Evolutionary conservation across 345 rosid genomes (phyloP).

Genomic region (Abelmoschus esculentus): DNA sequence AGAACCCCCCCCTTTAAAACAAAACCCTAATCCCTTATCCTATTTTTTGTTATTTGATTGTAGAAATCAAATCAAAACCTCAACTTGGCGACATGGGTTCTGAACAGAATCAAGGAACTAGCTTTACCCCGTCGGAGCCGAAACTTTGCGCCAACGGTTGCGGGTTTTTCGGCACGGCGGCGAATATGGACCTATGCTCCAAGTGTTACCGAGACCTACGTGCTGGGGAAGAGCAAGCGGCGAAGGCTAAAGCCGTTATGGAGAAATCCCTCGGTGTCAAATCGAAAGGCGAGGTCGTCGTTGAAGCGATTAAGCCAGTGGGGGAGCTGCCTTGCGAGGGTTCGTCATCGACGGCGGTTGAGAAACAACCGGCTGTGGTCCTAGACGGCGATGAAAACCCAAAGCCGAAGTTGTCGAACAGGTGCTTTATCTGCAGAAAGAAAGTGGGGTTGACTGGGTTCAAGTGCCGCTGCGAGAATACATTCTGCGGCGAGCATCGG

Average conservation of each 20-base stretch:
- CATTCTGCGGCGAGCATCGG: conserved; percentile 70
- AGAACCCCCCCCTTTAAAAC: conserved; percentile 4
- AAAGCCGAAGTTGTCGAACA: conserved; percentile 22
- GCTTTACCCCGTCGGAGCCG: conserved; percentile 56
- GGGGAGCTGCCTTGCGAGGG: conserved; percentile 8
- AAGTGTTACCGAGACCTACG: conserved; percentile 66
- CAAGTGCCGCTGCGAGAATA: conserved; percentile 67
- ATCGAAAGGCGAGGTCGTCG: conserved; percentile 10
- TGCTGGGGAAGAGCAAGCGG: conserved; percentile 48
- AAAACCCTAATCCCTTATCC: not conserved
- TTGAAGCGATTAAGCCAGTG: not conserved
- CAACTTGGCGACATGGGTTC: conserved; percentile 46
- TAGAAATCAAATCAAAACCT: conserved; percentile 6
- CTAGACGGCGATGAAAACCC: not conserved
- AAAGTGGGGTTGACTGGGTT: conserved; percentile 75
- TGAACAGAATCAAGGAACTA: conserved; percentile 67
- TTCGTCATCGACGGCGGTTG: not conserved
- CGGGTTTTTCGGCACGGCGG: conserved; percentile 65
- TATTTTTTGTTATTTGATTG: not conserved
- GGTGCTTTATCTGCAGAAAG: conserved; percentile 73
- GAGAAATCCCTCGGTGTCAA: conserved; percentile 43
- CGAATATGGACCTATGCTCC: conserved; percentile 84
- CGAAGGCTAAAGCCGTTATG: conserved; percentile 57
- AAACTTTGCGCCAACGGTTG: conserved; percentile 78
- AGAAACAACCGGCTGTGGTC: not conserved